These are phyloP conservation scores for Diplogelasinospora grovesii DNA, from an alignment of 495 filamentous ascomycete species.

Conservation along the genomic window DNA sequence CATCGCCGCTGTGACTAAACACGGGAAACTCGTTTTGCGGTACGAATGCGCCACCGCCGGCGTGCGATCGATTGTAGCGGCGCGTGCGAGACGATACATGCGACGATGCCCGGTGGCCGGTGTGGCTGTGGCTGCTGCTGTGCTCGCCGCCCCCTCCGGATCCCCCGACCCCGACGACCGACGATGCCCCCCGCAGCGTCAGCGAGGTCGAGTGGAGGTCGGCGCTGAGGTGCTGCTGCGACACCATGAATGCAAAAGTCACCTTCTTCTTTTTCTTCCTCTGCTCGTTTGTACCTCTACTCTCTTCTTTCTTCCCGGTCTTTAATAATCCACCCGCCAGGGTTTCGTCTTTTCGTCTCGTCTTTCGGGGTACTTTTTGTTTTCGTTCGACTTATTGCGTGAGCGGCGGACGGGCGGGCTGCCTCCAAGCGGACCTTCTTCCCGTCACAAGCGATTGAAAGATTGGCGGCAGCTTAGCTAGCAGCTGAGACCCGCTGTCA, in stretches of 20 bases:
- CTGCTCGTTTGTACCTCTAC: too few relatives aligned
- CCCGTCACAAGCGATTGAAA: too few relatives aligned
- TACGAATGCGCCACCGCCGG: conserved; percentile 63
- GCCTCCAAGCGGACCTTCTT: too few relatives aligned
- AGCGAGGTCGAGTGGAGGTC: conserved; percentile 34
- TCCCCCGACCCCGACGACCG: conserved; percentile 37
- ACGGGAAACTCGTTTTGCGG: conserved; percentile 87
- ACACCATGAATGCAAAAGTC: conserved; percentile 61
- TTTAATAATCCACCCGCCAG: too few relatives aligned
- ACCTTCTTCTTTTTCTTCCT: too few relatives aligned
- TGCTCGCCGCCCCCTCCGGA: conserved; percentile 20
- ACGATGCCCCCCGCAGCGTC: conserved; percentile 53
- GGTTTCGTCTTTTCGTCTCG: too few relatives aligned
- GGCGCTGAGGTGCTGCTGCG: conserved; percentile 58
- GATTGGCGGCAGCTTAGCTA: too few relatives aligned
- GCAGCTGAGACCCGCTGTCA: too few relatives aligned
- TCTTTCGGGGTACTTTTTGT: too few relatives aligned
- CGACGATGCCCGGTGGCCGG: conserved; percentile 40
- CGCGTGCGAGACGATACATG: conserved; percentile 57
- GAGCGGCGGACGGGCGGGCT: too few relatives aligned
- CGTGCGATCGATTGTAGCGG: conserved; percentile 72
- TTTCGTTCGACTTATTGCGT: too few relatives aligned
- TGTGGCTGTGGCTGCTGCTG: conserved; percentile 21
- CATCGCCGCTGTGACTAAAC: conserved; percentile 84
- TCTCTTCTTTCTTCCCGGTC: neutral